These are phyloP conservation scores for Cutaneotrichosporon cutaneum DNA, from an alignment of 1,284 basidiomycete genomes.

Conservation along the genomic window DNA sequence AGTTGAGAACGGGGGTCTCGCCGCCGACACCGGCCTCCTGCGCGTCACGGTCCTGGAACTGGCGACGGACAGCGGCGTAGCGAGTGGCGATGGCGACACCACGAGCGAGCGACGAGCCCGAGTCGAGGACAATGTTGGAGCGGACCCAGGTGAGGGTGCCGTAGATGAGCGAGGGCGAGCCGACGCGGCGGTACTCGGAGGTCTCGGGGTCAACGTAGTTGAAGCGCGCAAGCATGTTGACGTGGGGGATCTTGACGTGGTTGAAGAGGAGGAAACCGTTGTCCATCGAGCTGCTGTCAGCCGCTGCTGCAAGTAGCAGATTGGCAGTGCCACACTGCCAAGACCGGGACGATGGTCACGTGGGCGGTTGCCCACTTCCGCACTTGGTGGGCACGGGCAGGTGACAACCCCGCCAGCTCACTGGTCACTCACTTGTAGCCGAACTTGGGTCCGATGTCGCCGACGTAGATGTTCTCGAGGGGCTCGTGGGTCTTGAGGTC, in stretches of 20 bases:
- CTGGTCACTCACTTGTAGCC: conserved; percentile 55
- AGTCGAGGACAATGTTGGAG: conserved; percentile 60
- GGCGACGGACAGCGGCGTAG: conserved; percentile 58
- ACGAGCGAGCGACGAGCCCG: conserved; percentile 58
- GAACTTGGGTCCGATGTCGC: conserved; percentile 63
- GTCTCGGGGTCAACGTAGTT: conserved; percentile 56
- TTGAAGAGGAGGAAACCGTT: conserved; percentile 59
- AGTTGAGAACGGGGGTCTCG: conserved; percentile 61
- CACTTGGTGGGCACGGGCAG: not conserved
- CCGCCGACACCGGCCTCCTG: conserved; percentile 48
- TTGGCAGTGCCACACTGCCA: not conserved
- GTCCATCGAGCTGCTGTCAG: conserved; percentile 49
- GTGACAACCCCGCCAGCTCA: not conserved
- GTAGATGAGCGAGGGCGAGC: conserved; percentile 59
- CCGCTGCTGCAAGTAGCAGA: not conserved
- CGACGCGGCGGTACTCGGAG: conserved; percentile 52
- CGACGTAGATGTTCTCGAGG: conserved; percentile 58
- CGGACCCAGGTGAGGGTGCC: conserved; percentile 59
- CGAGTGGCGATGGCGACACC: conserved; percentile 60
- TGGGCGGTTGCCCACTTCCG: not conserved
- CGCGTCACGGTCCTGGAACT: conserved; percentile 54
- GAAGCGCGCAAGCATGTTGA: conserved; percentile 62
- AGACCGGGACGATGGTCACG: not conserved
- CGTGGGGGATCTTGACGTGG: conserved; percentile 59
- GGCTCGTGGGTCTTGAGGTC: conserved; percentile 57